Evolutionary conservation across 148 eudicot genomes (phyloP).

Genomic region (Heliamphora exappendiculata): DNA sequence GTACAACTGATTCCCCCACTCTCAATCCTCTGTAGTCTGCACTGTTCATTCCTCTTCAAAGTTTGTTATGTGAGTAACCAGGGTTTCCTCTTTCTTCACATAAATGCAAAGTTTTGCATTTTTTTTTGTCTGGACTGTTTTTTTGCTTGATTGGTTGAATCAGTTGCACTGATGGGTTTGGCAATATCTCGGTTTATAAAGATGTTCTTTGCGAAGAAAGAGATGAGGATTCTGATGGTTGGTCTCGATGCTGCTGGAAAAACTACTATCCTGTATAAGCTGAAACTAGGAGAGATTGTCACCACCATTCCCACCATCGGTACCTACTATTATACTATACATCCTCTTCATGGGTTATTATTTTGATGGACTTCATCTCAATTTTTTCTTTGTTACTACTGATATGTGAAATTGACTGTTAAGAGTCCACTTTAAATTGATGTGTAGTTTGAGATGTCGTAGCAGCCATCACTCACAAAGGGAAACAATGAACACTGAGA

Average conservation of each 20-base stretch:
- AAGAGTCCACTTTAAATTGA: no score
- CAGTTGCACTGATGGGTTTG: slow-evolving; percentile 49
- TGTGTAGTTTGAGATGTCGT: no score
- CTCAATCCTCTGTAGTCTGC: background rate
- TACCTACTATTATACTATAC: slow-evolving; percentile 13
- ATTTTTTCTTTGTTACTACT: background rate
- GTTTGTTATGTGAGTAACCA: background rate
- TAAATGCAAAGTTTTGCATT: background rate
- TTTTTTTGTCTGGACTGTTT: background rate
- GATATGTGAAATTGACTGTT: no score
- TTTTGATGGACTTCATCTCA: background rate
- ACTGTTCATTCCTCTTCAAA: background rate
- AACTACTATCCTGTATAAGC: slow-evolving; percentile 78
- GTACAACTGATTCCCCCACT: background rate
- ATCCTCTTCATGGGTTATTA: background rate
- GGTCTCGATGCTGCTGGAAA: slow-evolving; percentile 88
- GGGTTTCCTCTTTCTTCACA: background rate
- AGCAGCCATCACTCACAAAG: no score
- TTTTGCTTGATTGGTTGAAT: background rate
- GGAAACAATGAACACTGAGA: no score
- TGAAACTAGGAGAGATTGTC: slow-evolving; percentile 78
- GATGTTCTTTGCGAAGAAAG: slow-evolving; percentile 60
- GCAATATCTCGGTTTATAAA: slow-evolving; percentile 46
- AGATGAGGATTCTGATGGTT: slow-evolving; percentile 86
- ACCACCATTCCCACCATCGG: slow-evolving; percentile 84